Conservation (phyloP, 495 filamentous ascomycete genomes). For the Glonium stellatum region DNA sequence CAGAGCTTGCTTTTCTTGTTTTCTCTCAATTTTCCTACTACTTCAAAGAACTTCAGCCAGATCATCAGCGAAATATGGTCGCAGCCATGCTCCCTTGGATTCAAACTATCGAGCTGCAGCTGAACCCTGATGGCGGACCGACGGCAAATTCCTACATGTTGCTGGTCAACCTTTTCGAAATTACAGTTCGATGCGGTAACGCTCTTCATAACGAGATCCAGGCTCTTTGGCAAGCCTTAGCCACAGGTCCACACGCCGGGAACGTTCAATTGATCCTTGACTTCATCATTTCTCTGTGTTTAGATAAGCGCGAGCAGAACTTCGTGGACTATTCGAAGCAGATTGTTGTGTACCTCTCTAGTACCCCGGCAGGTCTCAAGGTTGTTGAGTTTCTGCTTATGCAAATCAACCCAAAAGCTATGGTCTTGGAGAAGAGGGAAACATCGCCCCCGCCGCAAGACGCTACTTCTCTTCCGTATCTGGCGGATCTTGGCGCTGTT, state of each 20-base stretch:
- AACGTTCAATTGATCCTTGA: constrained; percentile 92
- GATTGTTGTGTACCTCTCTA: constrained; percentile 89
- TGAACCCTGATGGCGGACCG: constrained; percentile 90
- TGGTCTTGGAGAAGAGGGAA: constrained; percentile 81
- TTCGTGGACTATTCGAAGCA: constrained; percentile 97
- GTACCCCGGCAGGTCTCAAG: constrained; percentile 81
- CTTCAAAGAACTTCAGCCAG: constrained; percentile 74
- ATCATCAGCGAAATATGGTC: constrained; percentile 86
- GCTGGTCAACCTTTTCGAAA: constrained; percentile 89
- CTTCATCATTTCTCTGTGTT: constrained; percentile 87
- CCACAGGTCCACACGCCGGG: constrained; percentile 86
- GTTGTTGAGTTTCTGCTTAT: constrained; percentile 89
- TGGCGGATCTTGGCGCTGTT: constrained; percentile 73
- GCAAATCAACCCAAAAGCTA: constrained; percentile 81
- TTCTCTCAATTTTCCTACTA: constrained; percentile 91
- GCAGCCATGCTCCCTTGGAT: constrained; percentile 95
- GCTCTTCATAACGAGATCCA: constrained; percentile 93
- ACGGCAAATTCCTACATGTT: constrained; percentile 90
- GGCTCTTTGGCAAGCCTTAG: constrained; percentile 93
- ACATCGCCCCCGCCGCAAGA: constrained; percentile 66
- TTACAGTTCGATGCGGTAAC: constrained; percentile 84
- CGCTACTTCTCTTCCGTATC: constrained; percentile 68
- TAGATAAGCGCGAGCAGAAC: constrained; percentile 91
- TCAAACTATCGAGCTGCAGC: constrained; percentile 82
- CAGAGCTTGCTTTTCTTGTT: constrained; percentile 81